A percentile compares a stretch with the other conserved stretches of the same genome.
phyloP scores from a whole-genome alignment of 495 filamentous ascomycete species.

The Xylaria cubensis region DNA sequence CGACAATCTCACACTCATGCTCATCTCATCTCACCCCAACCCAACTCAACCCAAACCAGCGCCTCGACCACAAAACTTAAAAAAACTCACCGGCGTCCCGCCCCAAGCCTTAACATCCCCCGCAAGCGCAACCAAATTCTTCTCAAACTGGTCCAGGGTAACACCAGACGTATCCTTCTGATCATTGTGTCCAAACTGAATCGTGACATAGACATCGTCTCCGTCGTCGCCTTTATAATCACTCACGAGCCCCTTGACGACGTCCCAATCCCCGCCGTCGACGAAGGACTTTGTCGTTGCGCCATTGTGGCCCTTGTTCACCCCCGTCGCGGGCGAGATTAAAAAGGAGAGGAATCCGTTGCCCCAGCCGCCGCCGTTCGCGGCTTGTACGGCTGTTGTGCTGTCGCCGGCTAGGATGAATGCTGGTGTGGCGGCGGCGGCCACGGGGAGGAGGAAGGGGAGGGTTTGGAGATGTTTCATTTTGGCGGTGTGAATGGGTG shows the following conservation, averaged over 20 bases:
- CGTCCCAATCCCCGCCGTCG: slow-evolving; percentile 55
- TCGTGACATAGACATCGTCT: slow-evolving; percentile 54
- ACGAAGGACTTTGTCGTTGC: slow-evolving; percentile 58
- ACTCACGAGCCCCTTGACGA: slow-evolving; percentile 43
- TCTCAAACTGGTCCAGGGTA: slow-evolving; percentile 43
- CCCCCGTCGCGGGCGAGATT: slow-evolving; percentile 46
- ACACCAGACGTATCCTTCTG: slow-evolving; percentile 53
- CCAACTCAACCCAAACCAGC: neutral
- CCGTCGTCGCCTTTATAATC: slow-evolving; percentile 28
- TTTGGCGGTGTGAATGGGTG: neutral
- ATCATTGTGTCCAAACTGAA: slow-evolving; percentile 65
- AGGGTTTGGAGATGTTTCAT: neutral
- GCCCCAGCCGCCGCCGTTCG: slow-evolving; percentile 56
- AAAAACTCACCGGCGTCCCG: slow-evolving; percentile 42
- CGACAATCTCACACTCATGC: neutral
- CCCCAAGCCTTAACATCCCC: slow-evolving; percentile 46
- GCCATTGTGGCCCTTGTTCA: slow-evolving; percentile 58
- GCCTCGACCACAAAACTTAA: neutral
- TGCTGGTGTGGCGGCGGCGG: slow-evolving; percentile 34
- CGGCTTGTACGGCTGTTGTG: slow-evolving; percentile 51
- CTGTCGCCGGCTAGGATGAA: slow-evolving; percentile 62
- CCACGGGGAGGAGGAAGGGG: neutral
- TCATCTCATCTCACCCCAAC: neutral
- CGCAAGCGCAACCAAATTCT: slow-evolving; percentile 51
- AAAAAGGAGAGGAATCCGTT: slow-evolving; percentile 58